phyloP scores from a whole-genome alignment of 768 basidiomycete genomes.

The Boletus tomentosulus region DNA sequence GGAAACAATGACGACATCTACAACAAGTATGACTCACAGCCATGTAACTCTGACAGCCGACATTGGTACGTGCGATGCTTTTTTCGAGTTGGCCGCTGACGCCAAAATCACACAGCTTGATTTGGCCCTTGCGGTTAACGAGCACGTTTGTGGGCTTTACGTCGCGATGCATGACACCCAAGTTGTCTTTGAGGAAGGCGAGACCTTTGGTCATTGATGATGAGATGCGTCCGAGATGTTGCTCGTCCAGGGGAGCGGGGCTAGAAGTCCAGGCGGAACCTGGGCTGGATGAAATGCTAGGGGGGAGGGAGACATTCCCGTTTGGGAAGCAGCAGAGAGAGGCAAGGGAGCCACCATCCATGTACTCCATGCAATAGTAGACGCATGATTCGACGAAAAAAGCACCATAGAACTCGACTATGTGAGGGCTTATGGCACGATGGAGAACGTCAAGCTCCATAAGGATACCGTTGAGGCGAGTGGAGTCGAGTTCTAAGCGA shows the following conservation, averaged over 20 bases:
- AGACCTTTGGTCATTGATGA: constrained; percentile 82
- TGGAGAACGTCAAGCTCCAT: constrained; percentile 99
- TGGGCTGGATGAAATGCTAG: constrained; percentile 29
- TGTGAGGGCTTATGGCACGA: constrained; percentile 84
- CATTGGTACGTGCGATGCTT: constrained; percentile 94
- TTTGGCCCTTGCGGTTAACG: constrained; percentile 78
- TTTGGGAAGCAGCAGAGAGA: constrained; percentile 53
- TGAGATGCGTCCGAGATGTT: constrained; percentile 79
- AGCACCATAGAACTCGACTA: constrained; percentile 98
- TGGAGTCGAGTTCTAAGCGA: constrained; percentile 88
- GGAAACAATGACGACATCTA: neutral
- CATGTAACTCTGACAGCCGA: constrained; percentile 99
- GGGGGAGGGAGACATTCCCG: constrained; percentile 32
- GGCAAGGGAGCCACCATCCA: constrained; percentile 98
- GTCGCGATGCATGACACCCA: constrained; percentile 83
- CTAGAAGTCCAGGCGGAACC: constrained; percentile 34
- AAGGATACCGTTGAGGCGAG: constrained; percentile 91
- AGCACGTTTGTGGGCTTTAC: constrained; percentile 95
- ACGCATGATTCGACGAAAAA: constrained; percentile 99
- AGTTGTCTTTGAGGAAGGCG: constrained; percentile 90
- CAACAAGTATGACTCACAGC: constrained; percentile 55
- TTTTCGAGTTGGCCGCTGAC: constrained; percentile 97
- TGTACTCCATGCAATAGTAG: constrained; percentile 99
- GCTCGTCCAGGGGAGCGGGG: constrained; percentile 53
- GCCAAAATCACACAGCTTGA: constrained; percentile 99